Evolutionary conservation across 139 green algal genomes (phyloP), one percentile per base, ranked within the genome.

Genomic region (Closterium sp.): DNA sequence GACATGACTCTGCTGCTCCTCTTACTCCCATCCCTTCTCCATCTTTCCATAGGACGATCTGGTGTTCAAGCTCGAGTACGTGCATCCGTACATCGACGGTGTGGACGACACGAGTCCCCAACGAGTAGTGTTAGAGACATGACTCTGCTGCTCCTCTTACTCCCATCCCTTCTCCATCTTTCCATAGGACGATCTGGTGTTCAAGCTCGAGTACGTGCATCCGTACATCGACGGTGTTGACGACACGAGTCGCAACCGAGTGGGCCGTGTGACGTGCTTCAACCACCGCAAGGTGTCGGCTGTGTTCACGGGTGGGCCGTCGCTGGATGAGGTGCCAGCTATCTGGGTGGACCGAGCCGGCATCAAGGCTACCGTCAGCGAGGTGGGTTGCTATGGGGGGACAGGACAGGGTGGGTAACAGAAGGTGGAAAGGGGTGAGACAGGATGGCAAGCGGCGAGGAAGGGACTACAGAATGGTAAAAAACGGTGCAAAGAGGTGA

Each of bases 231-330:
- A 94, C 31, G 96, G 96, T 22, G 88, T 94, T 13, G 50, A 70
- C 17, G 50, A 70, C 50, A 70, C 50, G 50, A 2, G 13, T 1
- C 50, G 31, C 34, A 94, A 88, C 70, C 79, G 89, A 27, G 62
- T 91, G 17, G 93, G 97, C 6, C 87, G 86, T 5, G 94, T 94
- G 4, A 92, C 91, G n/a, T 92, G 97, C 70, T 96, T 96, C 93
- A 96, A 96, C 87, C 90, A 85, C 27, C 96, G 97, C 94, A 99
- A 98, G 96, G 94, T 97, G n/a, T 98, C 96, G 2, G 95, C 96
- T 17, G 96, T 98, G 27, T 99, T 99, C 94, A 97, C 96, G 0
- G 94, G 95, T 21, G 96, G 97, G 92, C 94, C 96, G 92, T 88
- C 92, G 62, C 93, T 95, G 11, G 95, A 97, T 3, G 97, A 99